phyloP scores from a whole-genome alignment of 768 basidiomycete species.

The Royoungia palumana region DNA sequence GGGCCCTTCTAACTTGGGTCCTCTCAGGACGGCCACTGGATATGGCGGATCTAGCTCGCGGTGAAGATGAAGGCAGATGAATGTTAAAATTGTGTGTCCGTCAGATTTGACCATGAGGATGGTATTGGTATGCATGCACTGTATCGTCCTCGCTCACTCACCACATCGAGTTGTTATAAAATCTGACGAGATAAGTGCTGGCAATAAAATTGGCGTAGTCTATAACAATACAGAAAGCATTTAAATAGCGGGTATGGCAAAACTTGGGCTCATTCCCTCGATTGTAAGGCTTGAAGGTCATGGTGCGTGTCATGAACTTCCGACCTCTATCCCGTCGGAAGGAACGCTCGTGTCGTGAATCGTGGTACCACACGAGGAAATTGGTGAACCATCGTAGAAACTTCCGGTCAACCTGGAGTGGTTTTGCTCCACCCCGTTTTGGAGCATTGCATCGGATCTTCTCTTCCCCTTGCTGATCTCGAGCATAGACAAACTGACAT shows the following conservation, averaged over 20 bases:
- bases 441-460: background rate
- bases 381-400: conserved; percentile 29
- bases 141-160: background rate
- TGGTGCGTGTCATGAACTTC: conserved; percentile 1
- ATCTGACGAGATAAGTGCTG: too few relatives aligned
- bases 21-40: conserved; percentile 75
- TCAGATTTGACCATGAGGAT: background rate
- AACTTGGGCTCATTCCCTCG: too few relatives aligned
- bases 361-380: conserved; percentile 16
- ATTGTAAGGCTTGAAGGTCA: too few relatives aligned
- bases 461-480: conserved; percentile 13
- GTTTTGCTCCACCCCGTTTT: conserved; percentile 13
- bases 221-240: too few relatives aligned
- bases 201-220: too few relatives aligned
- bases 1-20: conserved; percentile 64
- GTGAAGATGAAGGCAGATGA: conserved; percentile 31
- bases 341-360: conserved; percentile 5
- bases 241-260: too few relatives aligned
- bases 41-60: conserved; percentile 75
- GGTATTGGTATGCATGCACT: conserved; percentile 1
- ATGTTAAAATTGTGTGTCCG: background rate
- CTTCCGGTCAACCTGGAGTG: conserved; percentile 39
- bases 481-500: conserved; percentile 22
- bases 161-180: too few relatives aligned
- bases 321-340: conserved; percentile 2